phyloP scores from a whole-genome alignment of 164 flowering plant genomes.

The Magnolia officinalis region DNA sequence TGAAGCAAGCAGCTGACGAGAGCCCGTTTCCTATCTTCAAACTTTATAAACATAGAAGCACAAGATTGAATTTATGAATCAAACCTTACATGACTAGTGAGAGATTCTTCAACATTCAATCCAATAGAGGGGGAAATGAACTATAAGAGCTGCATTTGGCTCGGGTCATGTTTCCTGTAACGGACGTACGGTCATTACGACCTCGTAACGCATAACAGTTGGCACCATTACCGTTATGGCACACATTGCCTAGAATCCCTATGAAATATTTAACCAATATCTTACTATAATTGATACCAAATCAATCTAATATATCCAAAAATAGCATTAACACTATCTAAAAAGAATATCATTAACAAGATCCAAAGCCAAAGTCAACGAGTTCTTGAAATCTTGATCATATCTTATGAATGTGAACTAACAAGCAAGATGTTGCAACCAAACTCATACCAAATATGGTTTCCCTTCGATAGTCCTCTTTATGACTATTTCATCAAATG shows the following conservation, averaged over 20 bases:
- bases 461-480: conserved; percentile 73
- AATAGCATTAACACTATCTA: background rate
- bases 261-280: too few relatives aligned
- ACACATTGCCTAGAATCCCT: too few relatives aligned
- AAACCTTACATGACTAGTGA: too few relatives aligned
- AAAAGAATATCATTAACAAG: background rate
- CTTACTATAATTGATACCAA: too few relatives aligned
- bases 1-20: conserved; percentile 81
- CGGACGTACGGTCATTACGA: too few relatives aligned
- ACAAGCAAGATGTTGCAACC: background rate
- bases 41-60: conserved; percentile 46
- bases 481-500: conserved; percentile 51
- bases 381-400: background rate
- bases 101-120: background rate
- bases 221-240: too few relatives aligned
- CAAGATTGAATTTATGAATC: background rate
- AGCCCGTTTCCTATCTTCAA: conserved; percentile 75
- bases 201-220: too few relatives aligned
- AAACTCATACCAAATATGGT: conserved; percentile 58
- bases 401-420: background rate
- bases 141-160: too few relatives aligned
- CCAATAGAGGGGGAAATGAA: too few relatives aligned
- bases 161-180: too few relatives aligned
- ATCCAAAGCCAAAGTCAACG: background rate
- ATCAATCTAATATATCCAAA: too few relatives aligned